These are phyloP conservation scores for Auricularia sp. DNA, from an alignment of 768 basidiomycete genomes.

Conservation along the genomic window DNA sequence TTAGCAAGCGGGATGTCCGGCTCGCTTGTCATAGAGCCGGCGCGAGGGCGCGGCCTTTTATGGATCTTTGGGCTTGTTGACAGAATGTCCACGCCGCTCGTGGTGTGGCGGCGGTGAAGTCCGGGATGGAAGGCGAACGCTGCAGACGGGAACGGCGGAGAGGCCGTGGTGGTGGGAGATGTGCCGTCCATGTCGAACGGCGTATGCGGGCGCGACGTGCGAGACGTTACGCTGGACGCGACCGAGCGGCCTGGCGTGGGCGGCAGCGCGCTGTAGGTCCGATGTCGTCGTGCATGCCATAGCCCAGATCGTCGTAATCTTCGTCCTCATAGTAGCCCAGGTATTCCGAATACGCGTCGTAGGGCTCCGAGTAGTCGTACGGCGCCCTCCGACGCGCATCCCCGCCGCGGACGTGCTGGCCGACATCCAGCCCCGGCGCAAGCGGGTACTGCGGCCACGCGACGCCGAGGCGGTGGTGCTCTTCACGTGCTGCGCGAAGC, in stretches of 20 bases:
- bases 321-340: not conserved
- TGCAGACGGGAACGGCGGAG: not conserved
- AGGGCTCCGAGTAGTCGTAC: not conserved
- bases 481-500: not conserved
- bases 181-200: constrained; percentile 38
- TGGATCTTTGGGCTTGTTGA: not conserved
- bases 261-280: too few relatives aligned
- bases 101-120: not conserved
- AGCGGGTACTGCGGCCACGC: not conserved
- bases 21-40: not conserved
- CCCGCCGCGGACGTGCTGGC: not conserved
- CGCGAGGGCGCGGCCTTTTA: not conserved
- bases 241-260: constrained; percentile 48
- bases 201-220: constrained; percentile 66
- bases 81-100: not conserved
- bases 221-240: constrained; percentile 55
- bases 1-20: not conserved
- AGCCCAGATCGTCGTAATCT: not conserved
- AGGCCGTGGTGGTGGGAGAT: not conserved
- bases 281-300: too few relatives aligned
- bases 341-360: not conserved
- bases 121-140: not conserved
- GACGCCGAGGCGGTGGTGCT: not conserved
- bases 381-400: not conserved
- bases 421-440: not conserved